Conservation (phyloP, 495 filamentous ascomycete genomes). For the Penicillium canescens region DNA sequence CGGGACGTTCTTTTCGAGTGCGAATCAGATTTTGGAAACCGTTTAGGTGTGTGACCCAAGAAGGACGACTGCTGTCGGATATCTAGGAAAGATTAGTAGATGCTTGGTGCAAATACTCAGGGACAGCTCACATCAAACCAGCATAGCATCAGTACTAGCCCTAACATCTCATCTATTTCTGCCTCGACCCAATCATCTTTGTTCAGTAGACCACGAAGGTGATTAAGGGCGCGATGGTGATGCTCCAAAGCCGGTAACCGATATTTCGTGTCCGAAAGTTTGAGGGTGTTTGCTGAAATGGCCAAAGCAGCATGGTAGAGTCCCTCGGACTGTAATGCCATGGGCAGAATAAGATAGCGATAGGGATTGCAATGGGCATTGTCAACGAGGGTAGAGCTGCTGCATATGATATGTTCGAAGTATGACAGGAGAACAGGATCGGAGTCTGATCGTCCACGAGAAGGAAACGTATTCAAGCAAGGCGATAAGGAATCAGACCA, state of each 20-base stretch:
- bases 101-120: too few relatives aligned
- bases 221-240: constrained; percentile 15
- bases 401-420: constrained; percentile 25
- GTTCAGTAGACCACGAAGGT: constrained; percentile 11
- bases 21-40: constrained; percentile 22
- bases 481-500: background rate
- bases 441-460: constrained; percentile 7
- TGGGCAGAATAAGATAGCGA: constrained; percentile 28
- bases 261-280: constrained; percentile 17
- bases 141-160: constrained; percentile 27
- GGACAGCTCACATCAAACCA: constrained; percentile 17
- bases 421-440: constrained; percentile 22
- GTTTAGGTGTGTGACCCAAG: constrained; percentile 27
- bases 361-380: constrained; percentile 27
- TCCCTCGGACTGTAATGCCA: constrained; percentile 24
- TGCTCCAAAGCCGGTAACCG: constrained; percentile 18
- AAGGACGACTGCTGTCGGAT: constrained; percentile 25
- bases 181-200: constrained; percentile 14
- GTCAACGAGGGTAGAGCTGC: constrained; percentile 25
- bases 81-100: constrained; percentile 14
- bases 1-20: constrained; percentile 13
- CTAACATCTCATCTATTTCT: constrained; percentile 26
- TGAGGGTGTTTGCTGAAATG: constrained; percentile 23
- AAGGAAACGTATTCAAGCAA: constrained; percentile 6
- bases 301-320: constrained; percentile 27